These are phyloP conservation scores for Tulasnella sp. DNA, from an alignment of 768 basidiomycete genomes.

Conservation along the genomic window DNA sequence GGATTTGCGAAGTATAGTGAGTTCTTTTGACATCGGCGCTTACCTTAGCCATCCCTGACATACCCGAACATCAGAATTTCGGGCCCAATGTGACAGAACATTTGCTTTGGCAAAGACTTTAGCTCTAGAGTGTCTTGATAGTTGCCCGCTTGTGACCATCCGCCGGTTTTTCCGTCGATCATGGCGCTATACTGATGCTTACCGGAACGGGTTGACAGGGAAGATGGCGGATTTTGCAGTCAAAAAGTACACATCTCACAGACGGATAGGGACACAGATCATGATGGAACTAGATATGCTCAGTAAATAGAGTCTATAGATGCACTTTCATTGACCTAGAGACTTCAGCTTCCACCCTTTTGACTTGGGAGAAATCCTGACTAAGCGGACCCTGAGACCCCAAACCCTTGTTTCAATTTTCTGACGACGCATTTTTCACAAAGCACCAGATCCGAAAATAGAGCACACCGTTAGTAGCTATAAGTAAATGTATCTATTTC, in stretches of 20 bases:
- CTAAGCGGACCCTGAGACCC: neutral
- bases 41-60: neutral
- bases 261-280: constrained; percentile 35
- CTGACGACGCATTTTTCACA: neutral
- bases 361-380: neutral
- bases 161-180: constrained; percentile 39
- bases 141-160: constrained; percentile 41
- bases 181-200: constrained; percentile 40
- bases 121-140: constrained; percentile 34
- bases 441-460: neutral
- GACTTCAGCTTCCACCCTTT: neutral
- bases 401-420: neutral
- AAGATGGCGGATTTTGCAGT: constrained; percentile 43
- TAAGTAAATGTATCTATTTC: neutral
- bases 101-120: neutral
- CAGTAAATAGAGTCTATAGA: neutral
- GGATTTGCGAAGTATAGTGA: constrained; percentile 37
- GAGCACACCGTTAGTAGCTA: neutral
- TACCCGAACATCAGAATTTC: neutral
- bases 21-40: constrained; percentile 32
- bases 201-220: constrained; percentile 38
- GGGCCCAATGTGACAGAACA: neutral
- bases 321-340: neutral
- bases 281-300: neutral
- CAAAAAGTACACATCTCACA: constrained; percentile 37